phyloP scores from a whole-genome alignment of 2,329 filamentous ascomycete species.

The Zasmidium cellare region DNA sequence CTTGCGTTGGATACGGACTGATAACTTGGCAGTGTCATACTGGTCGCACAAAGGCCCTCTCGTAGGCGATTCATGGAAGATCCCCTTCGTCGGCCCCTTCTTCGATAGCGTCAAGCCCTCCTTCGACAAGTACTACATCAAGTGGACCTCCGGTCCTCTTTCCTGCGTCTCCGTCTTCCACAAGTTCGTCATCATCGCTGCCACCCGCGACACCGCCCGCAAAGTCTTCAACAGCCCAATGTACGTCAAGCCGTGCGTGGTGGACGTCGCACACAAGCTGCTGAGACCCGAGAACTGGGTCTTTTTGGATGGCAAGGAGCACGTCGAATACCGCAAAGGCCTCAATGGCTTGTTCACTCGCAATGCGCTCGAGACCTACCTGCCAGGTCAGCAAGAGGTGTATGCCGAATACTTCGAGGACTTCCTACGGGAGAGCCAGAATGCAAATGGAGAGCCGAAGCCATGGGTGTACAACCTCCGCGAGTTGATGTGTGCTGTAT shows the following conservation, averaged over 20 bases:
- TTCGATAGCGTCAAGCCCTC: constrained; percentile 88
- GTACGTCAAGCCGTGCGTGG: constrained; percentile 94
- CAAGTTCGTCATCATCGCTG: constrained; percentile 99
- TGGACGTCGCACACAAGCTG: constrained; percentile 91
- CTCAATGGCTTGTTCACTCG: constrained; percentile 93
- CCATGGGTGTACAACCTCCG: constrained; percentile 92
- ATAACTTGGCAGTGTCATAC: constrained; percentile 44
- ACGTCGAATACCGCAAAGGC: constrained; percentile 96
- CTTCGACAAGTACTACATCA: constrained; percentile 85
- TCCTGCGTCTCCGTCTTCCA: constrained; percentile 99
- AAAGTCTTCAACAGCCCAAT: constrained; percentile 94
- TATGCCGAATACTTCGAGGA: constrained; percentile 83
- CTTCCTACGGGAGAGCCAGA: constrained; percentile 71
- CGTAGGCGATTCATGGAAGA: constrained; percentile 48
- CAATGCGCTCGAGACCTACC: constrained; percentile 80
- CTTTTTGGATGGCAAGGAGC: constrained; percentile 90
- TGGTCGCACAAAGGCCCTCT: constrained; percentile 49
- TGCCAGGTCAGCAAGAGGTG: constrained; percentile 89
- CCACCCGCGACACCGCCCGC: constrained; percentile 88
- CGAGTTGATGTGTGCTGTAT: constrained; percentile 91
- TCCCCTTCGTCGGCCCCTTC: constrained; percentile 78
- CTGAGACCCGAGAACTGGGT: constrained; percentile 93
- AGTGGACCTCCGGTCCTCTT: constrained; percentile 87
- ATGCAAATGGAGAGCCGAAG: constrained; percentile 69
- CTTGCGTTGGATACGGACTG: neutral